These are phyloP conservation scores for Calonectria naviculata DNA, from an alignment of 2,329 filamentous ascomycete species.

Conservation along the genomic window DNA sequence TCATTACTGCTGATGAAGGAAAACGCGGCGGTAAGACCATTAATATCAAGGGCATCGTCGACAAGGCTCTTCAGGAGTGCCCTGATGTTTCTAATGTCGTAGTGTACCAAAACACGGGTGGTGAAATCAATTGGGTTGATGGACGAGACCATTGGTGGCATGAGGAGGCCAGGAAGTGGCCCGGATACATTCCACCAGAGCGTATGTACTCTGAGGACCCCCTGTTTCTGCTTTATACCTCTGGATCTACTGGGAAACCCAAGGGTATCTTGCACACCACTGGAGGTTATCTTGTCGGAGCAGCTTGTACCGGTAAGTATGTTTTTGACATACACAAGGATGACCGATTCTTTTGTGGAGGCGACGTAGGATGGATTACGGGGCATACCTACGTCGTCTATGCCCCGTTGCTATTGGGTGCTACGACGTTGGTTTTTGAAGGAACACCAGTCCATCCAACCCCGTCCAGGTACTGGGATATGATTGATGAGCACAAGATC, in stretches of 20 bases:
- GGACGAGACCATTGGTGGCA: constrained; percentile 96
- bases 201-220: constrained; percentile 90
- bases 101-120: constrained; percentile 90
- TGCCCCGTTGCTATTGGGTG: constrained; percentile 86
- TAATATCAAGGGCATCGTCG: constrained; percentile 94
- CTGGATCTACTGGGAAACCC: constrained; percentile 93
- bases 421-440: constrained; percentile 93
- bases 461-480: constrained; percentile 96
- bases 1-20: constrained; percentile 94
- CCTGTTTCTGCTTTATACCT: constrained; percentile 94
- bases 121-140: constrained; percentile 84
- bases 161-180: constrained; percentile 94
- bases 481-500: constrained; percentile 88
- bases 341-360: constrained; percentile 92
- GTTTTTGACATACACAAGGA: constrained; percentile 94
- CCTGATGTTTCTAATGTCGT: constrained; percentile 83
- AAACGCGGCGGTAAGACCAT: constrained; percentile 94
- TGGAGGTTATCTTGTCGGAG: constrained; percentile 87
- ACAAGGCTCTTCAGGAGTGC: constrained; percentile 85
- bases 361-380: constrained; percentile 97
- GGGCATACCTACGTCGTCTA: constrained; percentile 97
- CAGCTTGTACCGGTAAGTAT: constrained; percentile 91
- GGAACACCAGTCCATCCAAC: constrained; percentile 93
- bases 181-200: constrained; percentile 86
- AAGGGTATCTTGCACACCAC: constrained; percentile 98